A percentile compares a stretch with the other conserved stretches of the same genome.
phyloP scores from a whole-genome alignment of 2,329 filamentous ascomycete species.

The Colletotrichum sp. region DNA sequence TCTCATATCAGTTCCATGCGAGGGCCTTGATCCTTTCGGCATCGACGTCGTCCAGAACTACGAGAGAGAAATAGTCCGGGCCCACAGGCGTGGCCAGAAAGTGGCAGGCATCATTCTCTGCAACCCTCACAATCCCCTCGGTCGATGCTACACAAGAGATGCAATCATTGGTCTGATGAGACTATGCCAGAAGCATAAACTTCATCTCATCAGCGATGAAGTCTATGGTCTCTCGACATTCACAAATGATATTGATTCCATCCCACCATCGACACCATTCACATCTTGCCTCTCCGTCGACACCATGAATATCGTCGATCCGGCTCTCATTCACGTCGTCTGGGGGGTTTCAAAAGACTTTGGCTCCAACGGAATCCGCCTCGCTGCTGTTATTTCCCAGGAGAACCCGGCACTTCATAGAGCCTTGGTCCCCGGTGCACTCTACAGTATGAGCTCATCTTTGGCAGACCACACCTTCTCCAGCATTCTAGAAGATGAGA shows the following conservation, averaged over 20 bases:
- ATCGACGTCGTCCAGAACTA: background rate
- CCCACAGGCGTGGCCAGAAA: background rate
- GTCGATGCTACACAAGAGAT: background rate
- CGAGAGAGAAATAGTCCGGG: background rate
- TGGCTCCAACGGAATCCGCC: background rate
- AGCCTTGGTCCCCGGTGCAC: background rate
- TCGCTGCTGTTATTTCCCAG: background rate
- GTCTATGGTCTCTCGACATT: conserved; percentile 51
- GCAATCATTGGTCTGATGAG: background rate
- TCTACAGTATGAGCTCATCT: background rate
- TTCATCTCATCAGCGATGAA: conserved; percentile 53
- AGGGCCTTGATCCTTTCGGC: background rate
- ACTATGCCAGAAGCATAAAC: conserved; percentile 27
- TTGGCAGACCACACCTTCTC: background rate
- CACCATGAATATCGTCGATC: background rate
- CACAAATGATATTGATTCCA: conserved; percentile 32
- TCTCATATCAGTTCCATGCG: background rate
- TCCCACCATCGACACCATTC: background rate
- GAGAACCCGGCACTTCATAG: conserved; percentile 26
- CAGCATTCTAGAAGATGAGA: background rate
- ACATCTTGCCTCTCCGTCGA: background rate
- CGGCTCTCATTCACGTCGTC: background rate
- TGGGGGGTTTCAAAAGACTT: background rate
- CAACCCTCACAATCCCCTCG: background rate
- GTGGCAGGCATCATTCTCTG: background rate